phyloP scores from a whole-genome alignment of 2,329 filamentous ascomycete species.

The Cordyceps javanica region DNA sequence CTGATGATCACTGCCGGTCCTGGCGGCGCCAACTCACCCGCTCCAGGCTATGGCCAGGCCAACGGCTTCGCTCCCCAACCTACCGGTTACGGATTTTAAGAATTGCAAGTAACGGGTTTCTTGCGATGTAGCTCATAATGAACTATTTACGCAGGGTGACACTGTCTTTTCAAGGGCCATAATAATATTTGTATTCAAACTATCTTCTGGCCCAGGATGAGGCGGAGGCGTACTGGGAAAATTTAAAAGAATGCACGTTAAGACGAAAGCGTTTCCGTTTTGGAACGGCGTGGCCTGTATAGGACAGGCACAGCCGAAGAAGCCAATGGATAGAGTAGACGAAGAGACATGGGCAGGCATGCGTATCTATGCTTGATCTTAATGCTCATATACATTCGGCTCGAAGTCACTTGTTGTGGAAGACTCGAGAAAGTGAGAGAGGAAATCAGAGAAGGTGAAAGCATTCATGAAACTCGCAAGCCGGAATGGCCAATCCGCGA shows the following conservation, averaged over 20 bases:
- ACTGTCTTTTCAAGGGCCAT: background rate
- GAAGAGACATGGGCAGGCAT: conserved; percentile 1
- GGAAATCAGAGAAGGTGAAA: background rate
- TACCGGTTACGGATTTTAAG: conserved; percentile 66
- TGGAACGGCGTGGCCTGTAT: background rate
- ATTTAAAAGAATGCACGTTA: background rate
- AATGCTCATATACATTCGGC: background rate
- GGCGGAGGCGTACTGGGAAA: background rate
- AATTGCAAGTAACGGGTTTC: background rate
- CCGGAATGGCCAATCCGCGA: background rate
- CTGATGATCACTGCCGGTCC: conserved; percentile 96
- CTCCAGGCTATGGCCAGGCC: conserved; percentile 60
- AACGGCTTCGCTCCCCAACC: conserved; percentile 88
- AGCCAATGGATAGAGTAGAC: background rate
- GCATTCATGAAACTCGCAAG: conserved; percentile 8
- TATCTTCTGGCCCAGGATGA: background rate
- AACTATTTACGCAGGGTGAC: background rate
- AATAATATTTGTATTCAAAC: conserved; percentile 1
- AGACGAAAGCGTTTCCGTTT: conserved; percentile 5
- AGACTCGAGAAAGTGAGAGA: background rate
- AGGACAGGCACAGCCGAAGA: background rate
- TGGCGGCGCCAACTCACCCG: conserved; percentile 51
- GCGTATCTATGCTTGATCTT: conserved; percentile 1
- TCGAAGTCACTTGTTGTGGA: background rate
- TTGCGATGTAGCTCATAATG: background rate